Conservation (phyloP, 78 protist species). For the Salpingoeca rosetta region DNA sequence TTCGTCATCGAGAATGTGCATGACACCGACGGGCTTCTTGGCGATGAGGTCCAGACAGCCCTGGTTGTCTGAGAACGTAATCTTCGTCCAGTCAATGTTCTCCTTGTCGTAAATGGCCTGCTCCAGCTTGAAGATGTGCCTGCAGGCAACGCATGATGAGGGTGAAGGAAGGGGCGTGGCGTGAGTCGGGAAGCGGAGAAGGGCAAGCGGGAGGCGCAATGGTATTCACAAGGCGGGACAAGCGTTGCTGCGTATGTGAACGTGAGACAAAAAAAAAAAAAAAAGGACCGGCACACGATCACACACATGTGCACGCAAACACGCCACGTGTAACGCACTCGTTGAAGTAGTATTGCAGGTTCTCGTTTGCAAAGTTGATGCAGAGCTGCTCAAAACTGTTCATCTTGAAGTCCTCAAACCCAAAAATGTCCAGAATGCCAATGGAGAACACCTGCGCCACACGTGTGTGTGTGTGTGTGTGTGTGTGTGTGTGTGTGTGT, state of each 20-base stretch:
- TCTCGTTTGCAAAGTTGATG: conserved; percentile 85
- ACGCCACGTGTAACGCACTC: not conserved
- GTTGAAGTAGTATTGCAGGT: conserved; percentile 69
- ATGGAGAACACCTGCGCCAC: conserved; percentile 49
- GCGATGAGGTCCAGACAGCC: conserved; percentile 24
- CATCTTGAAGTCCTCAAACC: conserved; percentile 80
- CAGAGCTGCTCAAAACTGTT: conserved; percentile 80
- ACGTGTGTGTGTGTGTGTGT: too few relatives aligned
- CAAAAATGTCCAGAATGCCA: conserved; percentile 92
- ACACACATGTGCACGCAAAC: too few relatives aligned
- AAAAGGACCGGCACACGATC: too few relatives aligned
- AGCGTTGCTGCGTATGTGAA: not conserved
- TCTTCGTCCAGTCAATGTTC: conserved; percentile 18
- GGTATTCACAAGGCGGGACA: not conserved
- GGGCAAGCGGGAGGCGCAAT: too few relatives aligned
- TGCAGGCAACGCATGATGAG: too few relatives aligned
- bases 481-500: too few relatives aligned
- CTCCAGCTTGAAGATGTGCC: conserved; percentile 37
- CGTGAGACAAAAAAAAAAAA: too few relatives aligned
- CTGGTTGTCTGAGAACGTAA: conserved; percentile 21
- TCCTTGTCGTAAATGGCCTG: conserved; percentile 35
- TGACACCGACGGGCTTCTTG: conserved; percentile 30
- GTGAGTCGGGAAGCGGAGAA: too few relatives aligned
- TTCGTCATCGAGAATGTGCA: conserved; percentile 48
- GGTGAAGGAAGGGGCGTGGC: too few relatives aligned